These are phyloP conservation scores for Drechslerella dactyloides DNA, from an alignment of 2,329 filamentous ascomycete species.

Conservation along the genomic window DNA sequence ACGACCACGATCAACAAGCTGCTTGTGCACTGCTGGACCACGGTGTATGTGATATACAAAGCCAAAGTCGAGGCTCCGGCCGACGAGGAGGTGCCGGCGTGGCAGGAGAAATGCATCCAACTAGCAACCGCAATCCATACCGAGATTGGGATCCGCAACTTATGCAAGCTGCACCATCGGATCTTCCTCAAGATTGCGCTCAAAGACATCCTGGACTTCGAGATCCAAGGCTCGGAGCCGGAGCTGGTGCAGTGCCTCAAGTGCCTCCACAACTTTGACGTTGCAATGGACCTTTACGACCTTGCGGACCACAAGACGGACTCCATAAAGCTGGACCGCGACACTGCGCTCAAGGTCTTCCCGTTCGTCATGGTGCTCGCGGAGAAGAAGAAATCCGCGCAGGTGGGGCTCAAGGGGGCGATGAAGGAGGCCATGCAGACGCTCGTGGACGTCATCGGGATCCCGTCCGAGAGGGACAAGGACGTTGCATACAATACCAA, in stretches of 20 bases:
- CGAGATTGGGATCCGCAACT: conserved; percentile 79
- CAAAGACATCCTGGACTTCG: conserved; percentile 75
- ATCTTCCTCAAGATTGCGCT: conserved; percentile 89
- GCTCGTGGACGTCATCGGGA: conserved; percentile 83
- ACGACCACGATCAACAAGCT: conserved; percentile 80
- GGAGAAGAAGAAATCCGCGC: conserved; percentile 80
- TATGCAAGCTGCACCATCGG: conserved; percentile 78
- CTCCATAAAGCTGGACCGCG: conserved; percentile 76
- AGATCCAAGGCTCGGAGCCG: conserved; percentile 77
- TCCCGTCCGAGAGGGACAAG: conserved; percentile 61
- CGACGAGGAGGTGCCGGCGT: conserved; percentile 41
- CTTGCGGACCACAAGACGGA: conserved; percentile 80
- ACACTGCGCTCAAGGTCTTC: conserved; percentile 79
- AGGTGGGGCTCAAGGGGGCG: conserved; percentile 85
- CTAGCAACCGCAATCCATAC: conserved; percentile 84
- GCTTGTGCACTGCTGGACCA: conserved; percentile 84
- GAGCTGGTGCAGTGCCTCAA: conserved; percentile 70
- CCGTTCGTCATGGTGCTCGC: conserved; percentile 83
- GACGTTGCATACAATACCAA: conserved; percentile 85
- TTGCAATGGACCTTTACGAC: conserved; percentile 61
- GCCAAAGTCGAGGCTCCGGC: conserved; percentile 41
- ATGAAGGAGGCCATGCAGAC: conserved; percentile 89
- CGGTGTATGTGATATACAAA: conserved; percentile 68
- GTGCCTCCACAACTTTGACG: conserved; percentile 54
- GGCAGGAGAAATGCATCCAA: conserved; percentile 63